Conservation (phyloP, 192 early-diverging fungal species). For the Bifiguratus adelaidae region DNA sequence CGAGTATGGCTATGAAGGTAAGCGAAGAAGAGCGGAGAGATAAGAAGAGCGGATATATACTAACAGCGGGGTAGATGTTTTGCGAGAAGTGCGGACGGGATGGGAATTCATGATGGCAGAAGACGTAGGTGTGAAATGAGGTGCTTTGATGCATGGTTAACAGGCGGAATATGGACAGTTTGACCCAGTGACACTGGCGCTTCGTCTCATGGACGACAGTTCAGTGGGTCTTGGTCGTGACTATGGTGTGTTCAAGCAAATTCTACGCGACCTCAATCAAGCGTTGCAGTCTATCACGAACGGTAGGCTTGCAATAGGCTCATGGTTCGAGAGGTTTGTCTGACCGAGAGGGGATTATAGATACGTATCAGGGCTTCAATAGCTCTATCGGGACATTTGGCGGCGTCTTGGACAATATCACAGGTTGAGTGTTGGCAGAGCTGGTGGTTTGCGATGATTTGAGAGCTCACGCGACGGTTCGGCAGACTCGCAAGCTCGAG, state of each 20-base stretch:
- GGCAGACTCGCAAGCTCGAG: conserved; percentile 47
- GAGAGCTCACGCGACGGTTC: background rate
- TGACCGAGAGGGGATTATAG: conserved; percentile 12
- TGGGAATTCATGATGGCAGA: conserved; percentile 45
- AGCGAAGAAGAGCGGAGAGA: no score
- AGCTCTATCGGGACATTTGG: conserved; percentile 74
- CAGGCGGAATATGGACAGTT: conserved; percentile 21
- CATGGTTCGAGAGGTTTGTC: background rate
- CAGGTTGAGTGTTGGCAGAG: conserved; percentile 12
- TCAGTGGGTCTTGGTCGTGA: conserved; percentile 49
- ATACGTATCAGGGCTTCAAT: conserved; percentile 75
- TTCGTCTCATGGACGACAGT: conserved; percentile 67
- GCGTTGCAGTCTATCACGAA: conserved; percentile 63
- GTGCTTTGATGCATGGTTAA: background rate
- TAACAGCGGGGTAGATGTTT: no score
- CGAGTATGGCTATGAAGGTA: no score
- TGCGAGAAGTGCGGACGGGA: no score
- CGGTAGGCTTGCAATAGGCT: conserved; percentile 17
- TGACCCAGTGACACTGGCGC: conserved; percentile 61
- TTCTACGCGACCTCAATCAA: conserved; percentile 44
- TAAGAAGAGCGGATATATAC: no score
- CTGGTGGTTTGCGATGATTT: background rate
- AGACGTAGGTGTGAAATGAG: conserved; percentile 23
- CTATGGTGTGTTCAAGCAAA: conserved; percentile 52
- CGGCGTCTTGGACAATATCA: conserved; percentile 60